Percentiles rank a stretch among this genome's conserved stretches.
Evolutionary conservation across 176 grass and related monocot species (phyloP).

Genomic region (Rhipidocladum racemiflorum): DNA sequence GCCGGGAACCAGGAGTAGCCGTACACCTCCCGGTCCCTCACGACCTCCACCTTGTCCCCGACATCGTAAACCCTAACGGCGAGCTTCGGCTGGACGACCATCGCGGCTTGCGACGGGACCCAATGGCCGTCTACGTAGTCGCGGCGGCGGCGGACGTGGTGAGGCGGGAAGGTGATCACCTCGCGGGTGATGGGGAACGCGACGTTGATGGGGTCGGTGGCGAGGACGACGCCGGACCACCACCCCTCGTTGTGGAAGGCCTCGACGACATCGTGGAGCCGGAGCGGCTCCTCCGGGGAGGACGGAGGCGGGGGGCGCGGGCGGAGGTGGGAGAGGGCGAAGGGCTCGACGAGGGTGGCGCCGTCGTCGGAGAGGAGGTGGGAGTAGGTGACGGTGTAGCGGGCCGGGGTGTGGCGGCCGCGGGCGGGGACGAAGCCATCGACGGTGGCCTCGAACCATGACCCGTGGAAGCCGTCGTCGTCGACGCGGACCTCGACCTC

Average conservation of each 20-base stretch:
- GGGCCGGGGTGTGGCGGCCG: not conserved
- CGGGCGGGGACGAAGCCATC: conserved; percentile 23
- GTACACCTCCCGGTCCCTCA: conserved; percentile 25
- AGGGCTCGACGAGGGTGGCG: conserved; percentile 36
- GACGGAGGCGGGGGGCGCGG: not conserved
- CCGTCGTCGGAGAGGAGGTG: conserved; percentile 54
- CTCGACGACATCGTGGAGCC: conserved; percentile 56
- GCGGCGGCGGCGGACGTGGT: conserved; percentile 42
- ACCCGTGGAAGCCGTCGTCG: conserved; percentile 56
- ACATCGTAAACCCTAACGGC: conserved; percentile 17
- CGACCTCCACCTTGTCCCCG: conserved; percentile 57
- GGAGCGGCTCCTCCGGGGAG: not conserved
- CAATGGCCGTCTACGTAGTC: conserved; percentile 43
- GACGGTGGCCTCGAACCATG: conserved; percentile 69
- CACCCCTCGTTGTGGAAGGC: conserved; percentile 75
- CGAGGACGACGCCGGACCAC: conserved; percentile 61
- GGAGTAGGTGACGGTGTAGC: conserved; percentile 38
- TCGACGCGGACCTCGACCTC: conserved; percentile 66
- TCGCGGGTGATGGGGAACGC: conserved; percentile 63
- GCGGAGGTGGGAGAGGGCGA: conserved; percentile 37
- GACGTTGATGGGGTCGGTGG: conserved; percentile 16
- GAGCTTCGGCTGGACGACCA: conserved; percentile 10
- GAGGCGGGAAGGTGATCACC: conserved; percentile 34
- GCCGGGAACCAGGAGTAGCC: conserved; percentile 62
- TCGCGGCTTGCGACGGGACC: conserved; percentile 8